Percentiles rank a stretch among this genome's conserved stretches.
phyloP scores from a whole-genome alignment of 179 eudicot genomes.

The Spergularia azorica region DNA sequence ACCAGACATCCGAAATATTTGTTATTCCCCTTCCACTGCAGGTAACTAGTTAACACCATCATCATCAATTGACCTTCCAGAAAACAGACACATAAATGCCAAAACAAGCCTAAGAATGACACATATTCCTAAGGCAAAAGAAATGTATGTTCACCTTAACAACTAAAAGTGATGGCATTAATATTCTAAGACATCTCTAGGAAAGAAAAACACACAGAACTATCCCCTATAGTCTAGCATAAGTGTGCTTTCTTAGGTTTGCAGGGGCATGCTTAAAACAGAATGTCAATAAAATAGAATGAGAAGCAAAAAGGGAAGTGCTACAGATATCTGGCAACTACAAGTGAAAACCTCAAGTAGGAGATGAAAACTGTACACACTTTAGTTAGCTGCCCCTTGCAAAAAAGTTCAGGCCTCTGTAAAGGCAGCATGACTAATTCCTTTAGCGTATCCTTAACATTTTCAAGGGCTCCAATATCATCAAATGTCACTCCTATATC shows the following conservation, averaged over 20 bases:
- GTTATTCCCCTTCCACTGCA: neutral
- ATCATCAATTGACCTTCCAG: neutral
- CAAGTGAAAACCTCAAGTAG: neutral
- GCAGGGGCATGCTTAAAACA: neutral
- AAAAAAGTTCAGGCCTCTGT: conserved; percentile 88
- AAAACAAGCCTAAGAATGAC: neutral
- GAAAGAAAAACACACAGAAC: too few relatives aligned
- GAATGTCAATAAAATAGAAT: conserved; percentile 1
- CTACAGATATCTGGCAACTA: neutral
- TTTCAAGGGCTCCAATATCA: conserved; percentile 89
- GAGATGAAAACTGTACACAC: conserved; percentile 31
- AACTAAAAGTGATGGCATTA: neutral
- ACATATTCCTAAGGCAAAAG: neutral
- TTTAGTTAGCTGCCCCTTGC: conserved; percentile 87
- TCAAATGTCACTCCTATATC: conserved; percentile 91
- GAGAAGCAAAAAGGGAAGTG: neutral
- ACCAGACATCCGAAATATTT: neutral
- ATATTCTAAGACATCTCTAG: neutral
- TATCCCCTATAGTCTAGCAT: neutral
- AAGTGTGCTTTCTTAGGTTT: neutral
- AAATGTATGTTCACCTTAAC: neutral
- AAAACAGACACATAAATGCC: neutral
- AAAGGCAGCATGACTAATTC: conserved; percentile 93
- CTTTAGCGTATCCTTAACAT: conserved; percentile 78
- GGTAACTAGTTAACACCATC: neutral